Percentiles rank a stretch among this genome's conserved stretches.
These are phyloP conservation scores for Madurella fahalii DNA, from an alignment of 2,329 filamentous ascomycete genomes.

Conservation along the genomic window DNA sequence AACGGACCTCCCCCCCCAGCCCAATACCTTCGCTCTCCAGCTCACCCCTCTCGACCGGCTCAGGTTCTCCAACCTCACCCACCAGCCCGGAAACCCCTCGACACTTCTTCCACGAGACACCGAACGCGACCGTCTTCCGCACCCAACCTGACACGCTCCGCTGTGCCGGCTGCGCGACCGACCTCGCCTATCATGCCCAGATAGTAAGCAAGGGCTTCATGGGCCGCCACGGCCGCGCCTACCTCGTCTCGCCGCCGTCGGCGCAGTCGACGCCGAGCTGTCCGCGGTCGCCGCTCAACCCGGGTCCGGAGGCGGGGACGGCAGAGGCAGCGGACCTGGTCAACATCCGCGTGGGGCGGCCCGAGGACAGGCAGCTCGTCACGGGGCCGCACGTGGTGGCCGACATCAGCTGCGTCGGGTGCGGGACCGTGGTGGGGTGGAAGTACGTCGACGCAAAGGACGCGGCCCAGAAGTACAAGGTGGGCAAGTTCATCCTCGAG, in stretches of 20 bases:
- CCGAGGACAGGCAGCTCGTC: conserved; percentile 54
- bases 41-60: conserved; percentile 15
- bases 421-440: conserved; percentile 58
- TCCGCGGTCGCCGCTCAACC: conserved; percentile 15
- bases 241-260: conserved; percentile 43
- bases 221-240: conserved; percentile 61
- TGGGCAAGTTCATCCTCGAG: conserved; percentile 66
- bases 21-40: conserved; percentile 22
- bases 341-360: conserved; percentile 53
- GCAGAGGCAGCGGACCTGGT: conserved; percentile 34
- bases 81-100: conserved; percentile 6
- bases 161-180: conserved; percentile 55
- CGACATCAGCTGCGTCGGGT: conserved; percentile 57
- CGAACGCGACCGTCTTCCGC: conserved; percentile 34
- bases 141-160: conserved; percentile 52
- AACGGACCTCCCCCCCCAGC: neutral
- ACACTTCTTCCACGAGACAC: conserved; percentile 16
- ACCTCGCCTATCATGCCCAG: conserved; percentile 58
- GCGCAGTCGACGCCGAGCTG: conserved; percentile 10
- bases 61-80: conserved; percentile 7
- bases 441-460: conserved; percentile 64
- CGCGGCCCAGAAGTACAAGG: conserved; percentile 59
- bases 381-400: conserved; percentile 62
- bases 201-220: conserved; percentile 64
- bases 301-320: conserved; percentile 19